These are phyloP conservation scores for Corniculantispora saksenae DNA, from an alignment of 2,329 filamentous ascomycete genomes.

Conservation along the genomic window DNA sequence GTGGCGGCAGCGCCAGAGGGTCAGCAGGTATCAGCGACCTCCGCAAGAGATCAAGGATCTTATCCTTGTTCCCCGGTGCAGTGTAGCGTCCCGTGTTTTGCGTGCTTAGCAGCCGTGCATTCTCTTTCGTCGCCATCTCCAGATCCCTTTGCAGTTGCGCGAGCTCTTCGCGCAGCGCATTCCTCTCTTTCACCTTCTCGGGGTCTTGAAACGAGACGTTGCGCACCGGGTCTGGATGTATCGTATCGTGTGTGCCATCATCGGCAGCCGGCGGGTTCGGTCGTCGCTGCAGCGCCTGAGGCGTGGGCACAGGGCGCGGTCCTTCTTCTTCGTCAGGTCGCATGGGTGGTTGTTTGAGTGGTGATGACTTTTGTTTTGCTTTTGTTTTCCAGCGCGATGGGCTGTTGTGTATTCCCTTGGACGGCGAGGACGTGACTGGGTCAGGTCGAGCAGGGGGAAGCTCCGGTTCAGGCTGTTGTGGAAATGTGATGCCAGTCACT, in stretches of 20 bases:
- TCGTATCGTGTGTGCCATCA: not conserved
- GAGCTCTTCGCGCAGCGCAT: constrained; percentile 57
- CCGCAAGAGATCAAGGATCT: constrained; percentile 43
- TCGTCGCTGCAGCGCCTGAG: constrained; percentile 11
- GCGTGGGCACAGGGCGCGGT: constrained; percentile 11
- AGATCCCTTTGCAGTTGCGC: constrained; percentile 59
- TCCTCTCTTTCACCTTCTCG: constrained; percentile 53
- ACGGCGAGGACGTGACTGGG: constrained; percentile 55
- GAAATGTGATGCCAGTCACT: constrained; percentile 16
- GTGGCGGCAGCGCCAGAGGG: constrained; percentile 28
- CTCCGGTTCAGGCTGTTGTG: constrained; percentile 56
- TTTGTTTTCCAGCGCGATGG: constrained; percentile 48
- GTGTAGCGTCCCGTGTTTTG: constrained; percentile 41
- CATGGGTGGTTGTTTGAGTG: constrained; percentile 47
- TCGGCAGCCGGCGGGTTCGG: constrained; percentile 6
- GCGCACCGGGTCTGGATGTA: constrained; percentile 40
- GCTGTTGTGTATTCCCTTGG: constrained; percentile 60
- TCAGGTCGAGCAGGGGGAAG: constrained; percentile 61
- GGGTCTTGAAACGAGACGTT: constrained; percentile 43
- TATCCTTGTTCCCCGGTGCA: constrained; percentile 36
- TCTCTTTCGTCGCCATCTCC: constrained; percentile 57
- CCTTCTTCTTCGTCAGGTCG: constrained; percentile 16
- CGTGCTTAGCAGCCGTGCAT: constrained; percentile 51
- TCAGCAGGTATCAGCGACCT: constrained; percentile 42
- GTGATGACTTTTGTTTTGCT: constrained; percentile 47